Conservation (phyloP, 805 yeast species). For the Teunomyces kruisii region DNA sequence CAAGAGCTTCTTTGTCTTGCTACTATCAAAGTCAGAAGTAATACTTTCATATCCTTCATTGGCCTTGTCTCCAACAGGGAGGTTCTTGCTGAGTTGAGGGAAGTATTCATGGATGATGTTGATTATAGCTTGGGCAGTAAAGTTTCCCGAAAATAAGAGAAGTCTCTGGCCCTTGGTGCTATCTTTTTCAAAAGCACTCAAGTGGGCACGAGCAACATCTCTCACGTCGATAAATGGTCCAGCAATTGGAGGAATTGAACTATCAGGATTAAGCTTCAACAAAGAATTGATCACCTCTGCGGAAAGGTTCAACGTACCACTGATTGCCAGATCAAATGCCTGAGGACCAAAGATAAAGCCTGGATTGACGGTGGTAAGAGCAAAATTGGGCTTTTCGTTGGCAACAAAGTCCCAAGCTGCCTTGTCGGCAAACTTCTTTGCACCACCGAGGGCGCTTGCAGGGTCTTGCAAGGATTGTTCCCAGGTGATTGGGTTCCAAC, state of each 20-base stretch:
- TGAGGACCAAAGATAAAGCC: conserved; percentile 27
- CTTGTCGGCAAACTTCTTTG: conserved; percentile 13
- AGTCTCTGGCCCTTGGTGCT: conserved; percentile 26
- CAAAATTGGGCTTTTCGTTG: conserved; percentile 6
- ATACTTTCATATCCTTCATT: background rate
- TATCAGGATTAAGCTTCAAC: conserved; percentile 7
- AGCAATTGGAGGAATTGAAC: background rate
- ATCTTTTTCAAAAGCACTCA: conserved; percentile 13
- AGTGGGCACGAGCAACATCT: conserved; percentile 16
- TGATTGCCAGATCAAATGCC: conserved; percentile 10
- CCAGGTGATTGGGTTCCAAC: conserved; percentile 17
- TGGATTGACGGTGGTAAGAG: conserved; percentile 14
- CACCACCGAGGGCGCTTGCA: conserved; percentile 11
- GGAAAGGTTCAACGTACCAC: conserved; percentile 13
- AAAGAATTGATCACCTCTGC: conserved; percentile 11
- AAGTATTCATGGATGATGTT: conserved; percentile 20
- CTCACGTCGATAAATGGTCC: conserved; percentile 22
- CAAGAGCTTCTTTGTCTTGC: conserved; percentile 16
- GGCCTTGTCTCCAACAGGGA: conserved; percentile 19
- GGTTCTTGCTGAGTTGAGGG: conserved; percentile 17
- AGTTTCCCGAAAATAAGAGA: conserved; percentile 20
- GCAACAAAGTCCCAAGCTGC: conserved; percentile 15
- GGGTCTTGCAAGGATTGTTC: conserved; percentile 12
- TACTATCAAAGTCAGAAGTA: conserved; percentile 9
- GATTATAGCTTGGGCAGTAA: conserved; percentile 18